Evolutionary conservation across 1,284 basidiomycete species (phyloP), one percentile per base, ranked within the genome.

Genomic region (Heterobasidion annosum): DNA sequence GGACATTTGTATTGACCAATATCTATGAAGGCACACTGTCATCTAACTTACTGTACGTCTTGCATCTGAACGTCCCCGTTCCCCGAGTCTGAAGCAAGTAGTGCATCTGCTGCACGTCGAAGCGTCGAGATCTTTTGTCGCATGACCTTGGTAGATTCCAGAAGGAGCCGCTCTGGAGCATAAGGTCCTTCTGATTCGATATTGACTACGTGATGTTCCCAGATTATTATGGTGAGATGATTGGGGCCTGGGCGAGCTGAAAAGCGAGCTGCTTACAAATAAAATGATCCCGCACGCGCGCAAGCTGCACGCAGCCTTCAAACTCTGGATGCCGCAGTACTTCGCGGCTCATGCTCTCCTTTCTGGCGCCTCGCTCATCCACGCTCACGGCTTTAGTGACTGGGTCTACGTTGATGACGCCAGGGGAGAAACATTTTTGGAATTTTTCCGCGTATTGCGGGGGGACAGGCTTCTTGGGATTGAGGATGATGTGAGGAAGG

Each of bases 281-380:
- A 69, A 98, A 99, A 72, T 90, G 91, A 73, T 99, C 95, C 53
- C 94, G 76, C 51, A 98, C 85, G 9, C 97, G 78, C 50, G 86
- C 84, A 47, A 99, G 77, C 67, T 91, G 81, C 13, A 97, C 92
- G 56, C 79, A 83, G 51, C 84, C 93, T 52, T 86, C 81, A 62
- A 99, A 98, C 67, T 99, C 95, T 1, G 88, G 82, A 69, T 98
- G 90, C 56, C 96, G 79, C 48, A 98, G 76, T 1, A 96, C 95
- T 68, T 99, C 96, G 49, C 97, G 78, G 61, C 87, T 93, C 63
- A 99, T 91, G 1, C 87, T 93, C 68, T 99, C 97, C 57, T 85
- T 86, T 34, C 96, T 78, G 19, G 94, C 79, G 25, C 81, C 74
- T 19, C 79, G 70, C 46, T 77, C 70, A 61, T 91, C 83, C 8